Conservation (phyloP, 1,284 basidiomycete genomes). For the Sporisorium reilianum region DNA sequence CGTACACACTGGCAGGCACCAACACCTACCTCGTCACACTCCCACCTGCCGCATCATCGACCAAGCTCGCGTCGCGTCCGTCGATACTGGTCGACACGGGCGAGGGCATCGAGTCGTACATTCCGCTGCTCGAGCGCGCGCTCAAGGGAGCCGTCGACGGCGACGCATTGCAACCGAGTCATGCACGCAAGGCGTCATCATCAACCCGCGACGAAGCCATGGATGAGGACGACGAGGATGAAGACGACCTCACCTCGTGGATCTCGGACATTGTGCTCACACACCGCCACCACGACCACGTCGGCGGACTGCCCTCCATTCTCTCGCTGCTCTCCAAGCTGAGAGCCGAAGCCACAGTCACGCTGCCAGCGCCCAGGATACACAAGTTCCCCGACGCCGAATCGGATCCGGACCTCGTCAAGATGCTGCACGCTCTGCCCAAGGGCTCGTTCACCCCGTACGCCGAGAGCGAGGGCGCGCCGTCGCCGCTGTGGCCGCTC, state of each 20-base stretch:
- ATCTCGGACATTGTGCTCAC: conserved; percentile 81
- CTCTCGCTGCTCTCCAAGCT: conserved; percentile 76
- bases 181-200: background rate
- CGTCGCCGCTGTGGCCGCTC: conserved; percentile 33
- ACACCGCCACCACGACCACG: conserved; percentile 90
- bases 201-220: conserved; percentile 19
- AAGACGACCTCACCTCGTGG: conserved; percentile 48
- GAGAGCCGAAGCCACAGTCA: conserved; percentile 46
- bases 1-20: conserved; percentile 88
- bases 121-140: conserved; percentile 77
- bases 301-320: conserved; percentile 80
- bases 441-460: conserved; percentile 82
- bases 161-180: background rate
- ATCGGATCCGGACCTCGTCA: conserved; percentile 80
- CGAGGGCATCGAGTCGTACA: conserved; percentile 80
- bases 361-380: conserved; percentile 69
- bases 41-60: conserved; percentile 54
- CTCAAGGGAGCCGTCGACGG: conserved; percentile 68
- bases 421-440: conserved; percentile 81
- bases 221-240: conserved; percentile 31
- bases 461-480: conserved; percentile 8
- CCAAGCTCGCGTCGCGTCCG: conserved; percentile 73
- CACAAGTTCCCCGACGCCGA: conserved; percentile 70
- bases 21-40: conserved; percentile 88
- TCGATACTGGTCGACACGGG: conserved; percentile 87